Base-by-base conservation (phyloP, 495 filamentous ascomycete species). In the Penicillium turbatum region DNA sequence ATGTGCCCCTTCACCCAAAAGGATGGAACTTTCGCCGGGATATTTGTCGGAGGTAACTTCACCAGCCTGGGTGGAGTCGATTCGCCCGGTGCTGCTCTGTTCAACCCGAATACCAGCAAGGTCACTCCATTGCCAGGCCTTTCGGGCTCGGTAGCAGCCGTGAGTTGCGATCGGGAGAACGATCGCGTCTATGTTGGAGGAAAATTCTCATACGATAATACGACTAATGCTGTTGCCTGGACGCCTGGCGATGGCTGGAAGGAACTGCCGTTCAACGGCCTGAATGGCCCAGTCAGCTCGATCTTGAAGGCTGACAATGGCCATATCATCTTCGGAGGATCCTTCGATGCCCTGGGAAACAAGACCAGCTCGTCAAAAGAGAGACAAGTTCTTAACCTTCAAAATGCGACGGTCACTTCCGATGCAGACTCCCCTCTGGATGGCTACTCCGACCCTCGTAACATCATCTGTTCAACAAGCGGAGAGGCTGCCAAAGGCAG, bases 1-100 rank as follows among this genome's bases (percentile, higher is more conserved):
- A 91, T 97, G 87, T 97, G 95, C 72, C 73, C 86, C 16, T 92
- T 92, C 64, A 76, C 83, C 15, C 71, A 81, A 66, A 77, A 78
- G 36, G 77, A 88, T 67, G 88, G 88, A 43, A 80, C 72, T 5
- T 72, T 86, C 32, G 77, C 81, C 15, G 89, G 89, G 11, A 82
- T 96, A 26, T 83, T 97, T 19, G 80, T 97, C 5, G 93, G 86
- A 21, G 93, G 93, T 12, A 97, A 96, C 72, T 99, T 99, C 68
- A 97, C 92, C n/a, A 95, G 88, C 62, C 69, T 98, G 34, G 88
- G 85, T 31, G 83, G 82, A 41, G 75, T 85, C 38, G 74, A 89
- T 67, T 86, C 91, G 11, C 81, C 83, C 41, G 91, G 88, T 27
- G 82, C 92, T 31, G 93, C 93, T 16, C 63, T 92, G 49, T 91